These are phyloP conservation scores for Xylaria sp. DNA, from an alignment of 495 filamentous ascomycete genomes.

Conservation along the genomic window DNA sequence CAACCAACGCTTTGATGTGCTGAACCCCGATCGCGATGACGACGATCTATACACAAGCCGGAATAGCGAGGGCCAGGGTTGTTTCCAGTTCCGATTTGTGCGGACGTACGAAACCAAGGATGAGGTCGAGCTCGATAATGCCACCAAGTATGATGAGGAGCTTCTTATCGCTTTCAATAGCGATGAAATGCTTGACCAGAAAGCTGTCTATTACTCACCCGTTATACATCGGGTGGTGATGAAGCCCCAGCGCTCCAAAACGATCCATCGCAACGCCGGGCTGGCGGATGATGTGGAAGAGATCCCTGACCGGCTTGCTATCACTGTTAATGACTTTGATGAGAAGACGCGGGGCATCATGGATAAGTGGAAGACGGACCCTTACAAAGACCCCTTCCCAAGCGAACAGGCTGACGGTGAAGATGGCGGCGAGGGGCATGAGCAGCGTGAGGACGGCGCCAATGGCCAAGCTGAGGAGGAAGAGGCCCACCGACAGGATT, in stretches of 20 bases:
- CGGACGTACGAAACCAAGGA: slow-evolving; percentile 84
- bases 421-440: slow-evolving; percentile 20
- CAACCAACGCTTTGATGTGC: slow-evolving; percentile 73
- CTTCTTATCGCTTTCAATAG: slow-evolving; percentile 59
- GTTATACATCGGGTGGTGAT: slow-evolving; percentile 71
- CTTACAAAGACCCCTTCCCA: slow-evolving; percentile 35
- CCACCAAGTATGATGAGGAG: slow-evolving; percentile 66
- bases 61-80: slow-evolving; percentile 50
- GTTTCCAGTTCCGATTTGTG: slow-evolving; percentile 76
- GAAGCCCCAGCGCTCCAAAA: slow-evolving; percentile 62
- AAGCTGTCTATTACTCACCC: slow-evolving; percentile 90
- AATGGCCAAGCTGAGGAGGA: slow-evolving; percentile 37
- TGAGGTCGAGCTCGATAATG: slow-evolving; percentile 69
- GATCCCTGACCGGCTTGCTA: slow-evolving; percentile 53
- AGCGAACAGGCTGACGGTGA: slow-evolving; percentile 39
- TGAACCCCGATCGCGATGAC: slow-evolving; percentile 72
- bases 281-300: slow-evolving; percentile 48
- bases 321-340: slow-evolving; percentile 51
- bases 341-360: slow-evolving; percentile 49
- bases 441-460: slow-evolving; percentile 21
- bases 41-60: slow-evolving; percentile 69
- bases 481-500: slow-evolving; percentile 44
- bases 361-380: slow-evolving; percentile 49
- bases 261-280: slow-evolving; percentile 56
- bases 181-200: slow-evolving; percentile 53